These are phyloP conservation scores for Funneliformis caledonium DNA, from an alignment of 371 early-diverging fungal species.

Conservation along the genomic window DNA sequence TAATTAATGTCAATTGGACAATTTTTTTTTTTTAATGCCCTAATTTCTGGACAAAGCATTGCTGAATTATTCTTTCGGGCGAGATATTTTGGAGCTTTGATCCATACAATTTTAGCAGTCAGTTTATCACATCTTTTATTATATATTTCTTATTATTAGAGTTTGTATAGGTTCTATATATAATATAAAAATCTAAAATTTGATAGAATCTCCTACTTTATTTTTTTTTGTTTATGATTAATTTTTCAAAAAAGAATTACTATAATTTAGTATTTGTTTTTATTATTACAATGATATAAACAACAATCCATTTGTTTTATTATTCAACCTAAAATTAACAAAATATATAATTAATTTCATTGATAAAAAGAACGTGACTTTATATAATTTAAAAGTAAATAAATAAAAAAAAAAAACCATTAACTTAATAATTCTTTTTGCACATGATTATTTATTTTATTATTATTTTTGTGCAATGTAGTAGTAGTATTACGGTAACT, in stretches of 20 bases:
- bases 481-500: no score
- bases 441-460: no score
- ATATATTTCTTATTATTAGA: background rate
- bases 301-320: background rate
- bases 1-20: background rate
- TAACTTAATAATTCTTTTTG: no score
- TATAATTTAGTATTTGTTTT: constrained; percentile 1
- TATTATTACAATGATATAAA: background rate
- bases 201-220: constrained; percentile 1
- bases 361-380: background rate
- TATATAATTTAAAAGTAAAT: background rate
- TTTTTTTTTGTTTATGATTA: background rate
- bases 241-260: background rate
- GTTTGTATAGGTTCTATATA: constrained; percentile 1
- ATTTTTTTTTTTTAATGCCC: background rate
- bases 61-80: background rate
- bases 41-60: background rate
- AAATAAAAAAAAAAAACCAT: no score
- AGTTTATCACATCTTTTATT: background rate
- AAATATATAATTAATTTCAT: background rate
- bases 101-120: background rate
- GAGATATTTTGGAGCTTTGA: background rate
- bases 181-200: constrained; percentile 3
- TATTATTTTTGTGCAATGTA: no score
- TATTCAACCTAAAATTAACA: background rate